A percentile compares a stretch with the other conserved stretches of the same genome.
phyloP scores from a whole-genome alignment of 2,329 filamentous ascomycete species.

The Pseudogymnoascus sp. region DNA sequence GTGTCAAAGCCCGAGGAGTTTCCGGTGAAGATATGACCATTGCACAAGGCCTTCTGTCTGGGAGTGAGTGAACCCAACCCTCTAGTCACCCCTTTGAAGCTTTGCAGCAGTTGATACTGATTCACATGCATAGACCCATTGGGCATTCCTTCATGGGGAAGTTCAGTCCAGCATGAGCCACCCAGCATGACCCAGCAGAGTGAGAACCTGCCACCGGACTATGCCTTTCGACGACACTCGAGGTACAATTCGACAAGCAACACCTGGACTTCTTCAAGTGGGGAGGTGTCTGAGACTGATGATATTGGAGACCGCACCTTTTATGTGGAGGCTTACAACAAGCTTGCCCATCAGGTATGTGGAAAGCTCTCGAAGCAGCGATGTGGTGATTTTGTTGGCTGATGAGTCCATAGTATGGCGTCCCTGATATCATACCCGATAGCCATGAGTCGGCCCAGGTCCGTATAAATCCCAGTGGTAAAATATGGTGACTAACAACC shows the following conservation, averaged over 20 bases:
- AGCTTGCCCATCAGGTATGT: conserved; percentile 49
- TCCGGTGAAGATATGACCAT: conserved; percentile 21
- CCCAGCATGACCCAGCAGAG: neutral
- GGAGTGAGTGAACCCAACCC: conserved; percentile 15
- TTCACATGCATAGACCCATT: neutral
- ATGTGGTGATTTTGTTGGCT: neutral
- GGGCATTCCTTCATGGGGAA: neutral
- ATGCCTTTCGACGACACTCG: neutral
- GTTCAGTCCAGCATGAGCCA: neutral
- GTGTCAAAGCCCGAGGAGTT: neutral
- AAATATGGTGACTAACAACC: neutral
- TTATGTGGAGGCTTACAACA: conserved; percentile 54
- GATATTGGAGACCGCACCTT: conserved; percentile 41
- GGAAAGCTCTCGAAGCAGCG: neutral
- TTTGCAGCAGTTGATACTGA: conserved; percentile 4
- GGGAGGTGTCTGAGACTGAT: conserved; percentile 43
- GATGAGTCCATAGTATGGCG: conserved; percentile 41
- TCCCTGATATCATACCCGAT: conserved; percentile 29
- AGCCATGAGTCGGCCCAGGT: conserved; percentile 21
- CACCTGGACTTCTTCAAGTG: conserved; percentile 52
- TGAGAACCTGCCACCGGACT: neutral
- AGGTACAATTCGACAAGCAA: conserved; percentile 37
- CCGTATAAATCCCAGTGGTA: conserved; percentile 6
- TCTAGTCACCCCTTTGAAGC: conserved; percentile 6
- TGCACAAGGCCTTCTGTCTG: conserved; percentile 20